phyloP scores from a whole-genome alignment of 768 basidiomycete species.

The Mycena metata region DNA sequence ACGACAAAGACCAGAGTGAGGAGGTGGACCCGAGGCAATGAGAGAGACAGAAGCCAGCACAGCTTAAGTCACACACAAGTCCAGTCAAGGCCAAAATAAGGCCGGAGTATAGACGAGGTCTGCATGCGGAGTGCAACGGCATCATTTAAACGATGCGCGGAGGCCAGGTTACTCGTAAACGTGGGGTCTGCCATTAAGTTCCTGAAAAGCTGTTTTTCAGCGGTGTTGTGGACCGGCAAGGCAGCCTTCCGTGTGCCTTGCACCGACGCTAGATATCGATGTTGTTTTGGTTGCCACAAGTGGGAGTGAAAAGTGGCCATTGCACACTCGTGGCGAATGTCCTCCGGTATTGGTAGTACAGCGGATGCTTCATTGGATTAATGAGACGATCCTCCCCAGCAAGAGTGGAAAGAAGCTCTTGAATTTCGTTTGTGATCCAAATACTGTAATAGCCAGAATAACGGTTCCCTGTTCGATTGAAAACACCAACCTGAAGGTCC shows the following conservation, averaged over 20 bases:
- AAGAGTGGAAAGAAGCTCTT: slow-evolving; percentile 22
- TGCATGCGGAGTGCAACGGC: no score
- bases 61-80: no score
- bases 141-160: no score
- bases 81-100: no score
- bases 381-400: slow-evolving; percentile 12
- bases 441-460: slow-evolving; percentile 41
- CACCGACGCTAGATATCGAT: neutral
- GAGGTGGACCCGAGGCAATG: no score
- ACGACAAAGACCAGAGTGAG: no score
- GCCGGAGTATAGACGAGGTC: no score
- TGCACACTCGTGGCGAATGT: neutral
- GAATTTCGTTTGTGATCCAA: slow-evolving; percentile 38
- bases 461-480: slow-evolving; percentile 38
- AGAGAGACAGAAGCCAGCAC: no score
- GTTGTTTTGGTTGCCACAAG: no score
- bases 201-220: slow-evolving; percentile 11
- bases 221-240: slow-evolving; percentile 9
- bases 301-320: neutral
- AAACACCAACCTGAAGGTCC: neutral
- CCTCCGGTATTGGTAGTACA: neutral
- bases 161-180: no score
- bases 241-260: slow-evolving; percentile 19
- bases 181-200: no score
- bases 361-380: neutral